phyloP scores from a whole-genome alignment of 805 yeast species.

The Yamadazyma phyllophila region DNA sequence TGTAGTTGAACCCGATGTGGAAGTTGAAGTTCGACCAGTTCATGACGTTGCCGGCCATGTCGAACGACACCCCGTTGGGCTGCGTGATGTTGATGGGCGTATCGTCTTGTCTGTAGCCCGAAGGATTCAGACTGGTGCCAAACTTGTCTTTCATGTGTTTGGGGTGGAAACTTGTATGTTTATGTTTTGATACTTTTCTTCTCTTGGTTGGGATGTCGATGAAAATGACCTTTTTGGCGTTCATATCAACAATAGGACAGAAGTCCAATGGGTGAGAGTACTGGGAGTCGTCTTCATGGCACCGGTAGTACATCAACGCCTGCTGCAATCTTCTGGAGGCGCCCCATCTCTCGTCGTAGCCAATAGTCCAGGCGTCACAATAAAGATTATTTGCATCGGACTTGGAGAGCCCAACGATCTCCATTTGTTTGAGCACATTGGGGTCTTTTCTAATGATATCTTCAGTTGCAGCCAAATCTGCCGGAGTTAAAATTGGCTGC shows the following conservation, averaged over 20 bases:
- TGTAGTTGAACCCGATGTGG: constrained; percentile 81
- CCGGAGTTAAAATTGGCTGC: constrained; percentile 74
- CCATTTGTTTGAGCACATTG: constrained; percentile 69
- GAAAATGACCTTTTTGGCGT: constrained; percentile 62
- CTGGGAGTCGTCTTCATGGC: constrained; percentile 73
- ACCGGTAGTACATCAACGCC: constrained; percentile 76
- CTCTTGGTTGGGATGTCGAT: constrained; percentile 76
- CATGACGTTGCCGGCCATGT: constrained; percentile 65
- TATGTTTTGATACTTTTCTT: constrained; percentile 65
- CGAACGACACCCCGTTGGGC: constrained; percentile 81
- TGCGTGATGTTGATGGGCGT: constrained; percentile 72
- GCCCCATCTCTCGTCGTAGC: constrained; percentile 78
- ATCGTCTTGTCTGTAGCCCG: constrained; percentile 56
- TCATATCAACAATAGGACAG: constrained; percentile 79
- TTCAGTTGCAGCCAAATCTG: constrained; percentile 63
- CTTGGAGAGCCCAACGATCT: constrained; percentile 63
- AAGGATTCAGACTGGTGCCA: constrained; percentile 47
- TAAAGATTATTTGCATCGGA: constrained; percentile 57
- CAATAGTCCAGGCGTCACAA: constrained; percentile 71
- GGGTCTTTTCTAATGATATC: constrained; percentile 68
- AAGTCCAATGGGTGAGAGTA: constrained; percentile 77
- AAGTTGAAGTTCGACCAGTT: constrained; percentile 75
- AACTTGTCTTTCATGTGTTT: constrained; percentile 57
- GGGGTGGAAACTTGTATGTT: constrained; percentile 71
- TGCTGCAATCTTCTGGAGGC: constrained; percentile 72